phyloP scores from a whole-genome alignment of 116 monocot species.

The Zostera marina region DNA sequence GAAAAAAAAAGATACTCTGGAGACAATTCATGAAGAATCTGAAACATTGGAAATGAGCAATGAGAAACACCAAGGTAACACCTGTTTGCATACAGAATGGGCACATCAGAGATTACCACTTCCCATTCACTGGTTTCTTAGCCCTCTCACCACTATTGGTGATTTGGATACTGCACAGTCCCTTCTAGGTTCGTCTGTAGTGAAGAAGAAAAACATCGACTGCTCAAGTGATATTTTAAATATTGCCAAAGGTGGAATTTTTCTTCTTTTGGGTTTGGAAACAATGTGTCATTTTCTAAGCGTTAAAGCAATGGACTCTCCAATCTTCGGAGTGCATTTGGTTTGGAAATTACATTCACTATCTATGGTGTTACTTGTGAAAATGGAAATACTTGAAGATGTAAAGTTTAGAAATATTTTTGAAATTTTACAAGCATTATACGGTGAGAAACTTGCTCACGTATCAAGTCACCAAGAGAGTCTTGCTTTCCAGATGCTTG shows the following conservation, averaged over 20 bases:
- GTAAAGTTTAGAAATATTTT: constrained; percentile 46
- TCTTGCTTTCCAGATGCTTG: constrained; percentile 45
- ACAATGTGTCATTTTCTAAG: constrained; percentile 22
- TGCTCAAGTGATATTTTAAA: constrained; percentile 19
- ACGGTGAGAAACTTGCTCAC: constrained; percentile 37
- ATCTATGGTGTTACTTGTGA: constrained; percentile 44
- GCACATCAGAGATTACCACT: constrained; percentile 76
- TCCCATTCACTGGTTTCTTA: constrained; percentile 83
- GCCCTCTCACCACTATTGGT: constrained; percentile 43
- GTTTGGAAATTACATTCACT: constrained; percentile 90
- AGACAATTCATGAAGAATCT: constrained; percentile 68
- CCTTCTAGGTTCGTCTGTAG: constrained; percentile 6
- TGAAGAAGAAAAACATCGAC: constrained; percentile 7
- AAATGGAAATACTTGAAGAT: constrained; percentile 62
- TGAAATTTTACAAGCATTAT: constrained; percentile 58
- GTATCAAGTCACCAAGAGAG: constrained; percentile 9
- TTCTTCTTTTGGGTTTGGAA: constrained; percentile 76
- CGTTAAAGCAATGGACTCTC: constrained; percentile 12
- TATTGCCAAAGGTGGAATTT: constrained; percentile 47
- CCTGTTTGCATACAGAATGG: constrained; percentile 45
- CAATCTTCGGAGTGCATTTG: constrained; percentile 32
- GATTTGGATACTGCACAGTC: constrained; percentile 6
- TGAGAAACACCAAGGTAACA: constrained; percentile 16
- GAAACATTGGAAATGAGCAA: constrained; percentile 16
- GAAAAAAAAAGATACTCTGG: constrained; percentile 20